phyloP scores from a whole-genome alignment of 352 stramenopile genomes.

The Globisporangium megalacanthum region DNA sequence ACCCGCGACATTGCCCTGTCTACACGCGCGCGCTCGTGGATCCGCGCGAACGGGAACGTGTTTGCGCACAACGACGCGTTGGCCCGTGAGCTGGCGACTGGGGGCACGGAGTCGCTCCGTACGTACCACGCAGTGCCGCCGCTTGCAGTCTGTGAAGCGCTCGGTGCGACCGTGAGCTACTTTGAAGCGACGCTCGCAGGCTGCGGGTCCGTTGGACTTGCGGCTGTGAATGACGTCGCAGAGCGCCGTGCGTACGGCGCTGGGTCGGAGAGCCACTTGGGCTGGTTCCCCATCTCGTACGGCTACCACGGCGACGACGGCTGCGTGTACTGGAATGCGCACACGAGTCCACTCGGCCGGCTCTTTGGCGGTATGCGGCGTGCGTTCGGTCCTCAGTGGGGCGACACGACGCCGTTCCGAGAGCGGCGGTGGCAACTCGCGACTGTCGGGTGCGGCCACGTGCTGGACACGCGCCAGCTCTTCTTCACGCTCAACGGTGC shows the following conservation, averaged over 20 bases:
- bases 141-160: constrained; percentile 3
- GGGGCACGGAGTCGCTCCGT: constrained; percentile 28
- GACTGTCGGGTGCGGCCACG: constrained; percentile 26
- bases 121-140: constrained; percentile 12
- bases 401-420: constrained; percentile 8
- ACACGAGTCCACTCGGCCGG: neutral
- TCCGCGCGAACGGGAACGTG: constrained; percentile 16
- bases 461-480: constrained; percentile 11
- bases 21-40: constrained; percentile 24
- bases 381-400: constrained; percentile 18
- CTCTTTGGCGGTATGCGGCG: constrained; percentile 9
- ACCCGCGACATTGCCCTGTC: constrained; percentile 14
- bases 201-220: constrained; percentile 27
- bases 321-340: constrained; percentile 27
- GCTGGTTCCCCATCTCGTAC: constrained; percentile 30
- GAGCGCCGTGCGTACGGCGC: constrained; percentile 22
- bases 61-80: constrained; percentile 30
- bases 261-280: constrained; percentile 27
- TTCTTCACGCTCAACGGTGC: constrained; percentile 34
- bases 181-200: constrained; percentile 24
- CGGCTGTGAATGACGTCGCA: constrained; percentile 6
- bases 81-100: constrained; percentile 12
- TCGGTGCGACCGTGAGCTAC: constrained; percentile 19
- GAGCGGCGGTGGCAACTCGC: neutral
- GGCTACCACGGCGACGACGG: constrained; percentile 35